Conservation (phyloP, 305 asterid genomes). For the Fraxinus xanthoxyloides region DNA sequence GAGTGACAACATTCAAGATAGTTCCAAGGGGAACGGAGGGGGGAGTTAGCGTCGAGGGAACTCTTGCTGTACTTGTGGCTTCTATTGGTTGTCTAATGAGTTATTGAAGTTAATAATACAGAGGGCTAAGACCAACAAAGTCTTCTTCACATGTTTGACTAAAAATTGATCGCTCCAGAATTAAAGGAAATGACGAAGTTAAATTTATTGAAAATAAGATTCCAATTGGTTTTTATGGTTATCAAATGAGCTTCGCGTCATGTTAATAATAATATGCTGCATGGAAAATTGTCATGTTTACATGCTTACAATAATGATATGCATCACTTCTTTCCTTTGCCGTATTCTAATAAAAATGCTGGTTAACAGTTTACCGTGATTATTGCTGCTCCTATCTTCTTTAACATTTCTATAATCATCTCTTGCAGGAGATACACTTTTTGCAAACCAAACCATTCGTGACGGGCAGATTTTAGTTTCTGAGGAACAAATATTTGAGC, state of each 20-base stretch:
- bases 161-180: background rate
- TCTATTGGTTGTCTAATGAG: conserved; percentile 62
- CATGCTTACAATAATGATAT: background rate
- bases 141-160: background rate
- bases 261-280: background rate
- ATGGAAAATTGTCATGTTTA: background rate
- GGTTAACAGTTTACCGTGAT: background rate
- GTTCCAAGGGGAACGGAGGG: conserved; percentile 98
- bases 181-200: background rate
- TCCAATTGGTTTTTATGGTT: background rate
- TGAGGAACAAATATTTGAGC: background rate
- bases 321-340: background rate
- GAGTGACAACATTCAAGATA: conserved; percentile 83
- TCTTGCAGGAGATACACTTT: background rate
- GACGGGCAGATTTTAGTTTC: background rate
- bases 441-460: background rate
- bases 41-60: conserved; percentile 86
- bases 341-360: background rate
- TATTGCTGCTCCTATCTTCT: background rate
- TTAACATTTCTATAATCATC: background rate
- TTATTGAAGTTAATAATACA: background rate
- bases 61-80: conserved; percentile 79
- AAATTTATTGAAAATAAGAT: background rate
- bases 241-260: background rate
- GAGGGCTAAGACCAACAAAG: background rate